A percentile compares a stretch with the other conserved stretches of the same genome.
Evolutionary conservation across 805 yeast genomes (phyloP).

Genomic region (Kuraishia floccosa): DNA sequence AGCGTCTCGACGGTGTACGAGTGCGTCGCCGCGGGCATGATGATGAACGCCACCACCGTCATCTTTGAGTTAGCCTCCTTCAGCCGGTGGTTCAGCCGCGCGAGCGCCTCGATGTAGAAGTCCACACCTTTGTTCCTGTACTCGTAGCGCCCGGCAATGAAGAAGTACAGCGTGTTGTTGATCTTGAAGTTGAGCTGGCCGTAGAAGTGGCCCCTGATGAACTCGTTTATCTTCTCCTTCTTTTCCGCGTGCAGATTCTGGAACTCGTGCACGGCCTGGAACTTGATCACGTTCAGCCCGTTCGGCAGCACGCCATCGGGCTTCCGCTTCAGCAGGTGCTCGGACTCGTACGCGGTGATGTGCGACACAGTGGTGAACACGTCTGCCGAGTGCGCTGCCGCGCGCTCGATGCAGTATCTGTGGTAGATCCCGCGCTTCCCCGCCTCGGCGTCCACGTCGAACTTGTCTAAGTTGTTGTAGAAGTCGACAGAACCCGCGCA

Average conservation of each 20-base stretch:
- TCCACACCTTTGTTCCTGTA: constrained; percentile 96
- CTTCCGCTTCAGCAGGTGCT: constrained; percentile 84
- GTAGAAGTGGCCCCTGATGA: constrained; percentile 93
- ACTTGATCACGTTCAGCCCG: constrained; percentile 90
- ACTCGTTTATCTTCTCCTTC: constrained; percentile 88
- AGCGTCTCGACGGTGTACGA: constrained; percentile 94
- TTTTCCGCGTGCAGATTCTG: constrained; percentile 90
- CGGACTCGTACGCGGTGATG: constrained; percentile 93
- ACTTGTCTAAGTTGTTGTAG: constrained; percentile 75
- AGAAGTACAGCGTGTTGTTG: constrained; percentile 88
- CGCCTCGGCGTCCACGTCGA: constrained; percentile 96
- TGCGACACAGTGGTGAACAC: constrained; percentile 97
- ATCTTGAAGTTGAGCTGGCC: constrained; percentile 93
- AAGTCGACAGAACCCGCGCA: constrained; percentile 97
- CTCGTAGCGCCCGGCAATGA: constrained; percentile 96
- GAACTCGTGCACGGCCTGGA: constrained; percentile 96
- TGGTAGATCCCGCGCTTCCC: constrained; percentile 97
- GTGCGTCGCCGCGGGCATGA: constrained; percentile 94
- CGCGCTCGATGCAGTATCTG: constrained; percentile 91
- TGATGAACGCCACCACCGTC: constrained; percentile 93
- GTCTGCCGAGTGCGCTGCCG: constrained; percentile 92
- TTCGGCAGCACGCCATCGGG: constrained; percentile 98
- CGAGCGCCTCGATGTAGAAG: constrained; percentile 85
- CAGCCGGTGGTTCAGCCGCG: constrained; percentile 80
- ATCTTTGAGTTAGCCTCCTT: constrained; percentile 74